phyloP scores from a whole-genome alignment of 768 basidiomycete genomes.

The Suillus placidus region DNA sequence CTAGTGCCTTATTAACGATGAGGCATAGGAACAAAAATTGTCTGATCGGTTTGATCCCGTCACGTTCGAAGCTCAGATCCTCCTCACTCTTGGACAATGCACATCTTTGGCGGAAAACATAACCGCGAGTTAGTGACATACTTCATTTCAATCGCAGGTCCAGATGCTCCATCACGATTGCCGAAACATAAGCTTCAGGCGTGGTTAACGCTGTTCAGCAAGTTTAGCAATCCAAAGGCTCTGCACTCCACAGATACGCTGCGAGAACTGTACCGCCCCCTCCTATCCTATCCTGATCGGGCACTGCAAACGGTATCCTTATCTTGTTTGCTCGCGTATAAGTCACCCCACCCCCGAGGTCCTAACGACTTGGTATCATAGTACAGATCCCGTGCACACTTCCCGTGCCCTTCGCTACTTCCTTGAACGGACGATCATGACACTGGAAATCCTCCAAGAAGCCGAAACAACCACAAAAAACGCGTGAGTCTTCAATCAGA shows the following conservation, averaged over 20 bases:
- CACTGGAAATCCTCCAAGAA: constrained; percentile 79
- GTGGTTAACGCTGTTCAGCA: constrained; percentile 87
- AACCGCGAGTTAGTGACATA: constrained; percentile 85
- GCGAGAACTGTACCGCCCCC: constrained; percentile 63
- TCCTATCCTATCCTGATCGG: constrained; percentile 85
- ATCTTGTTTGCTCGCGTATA: constrained; percentile 82
- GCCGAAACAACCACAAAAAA: constrained; percentile 86
- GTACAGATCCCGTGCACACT: constrained; percentile 56
- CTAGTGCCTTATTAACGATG: neutral
- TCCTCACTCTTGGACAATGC: constrained; percentile 69
- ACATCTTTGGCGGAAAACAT: constrained; percentile 78
- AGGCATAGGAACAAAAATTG: constrained; percentile 40
- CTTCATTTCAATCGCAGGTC: constrained; percentile 61
- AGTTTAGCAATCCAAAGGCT: constrained; percentile 93
- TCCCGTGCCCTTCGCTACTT: constrained; percentile 64
- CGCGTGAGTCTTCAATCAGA: constrained; percentile 53
- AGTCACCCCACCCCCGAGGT: constrained; percentile 57
- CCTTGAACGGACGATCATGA: constrained; percentile 61
- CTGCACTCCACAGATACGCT: constrained; percentile 70
- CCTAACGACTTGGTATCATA: constrained; percentile 70
- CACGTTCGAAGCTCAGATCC: constrained; percentile 82
- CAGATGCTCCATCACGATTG: constrained; percentile 44
- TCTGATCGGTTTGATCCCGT: constrained; percentile 67
- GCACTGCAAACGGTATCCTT: constrained; percentile 75
- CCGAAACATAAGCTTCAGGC: constrained; percentile 63